Base-by-base conservation (phyloP, 2,329 filamentous ascomycete genomes). In the Torrubiella hemipterigena region DNA sequence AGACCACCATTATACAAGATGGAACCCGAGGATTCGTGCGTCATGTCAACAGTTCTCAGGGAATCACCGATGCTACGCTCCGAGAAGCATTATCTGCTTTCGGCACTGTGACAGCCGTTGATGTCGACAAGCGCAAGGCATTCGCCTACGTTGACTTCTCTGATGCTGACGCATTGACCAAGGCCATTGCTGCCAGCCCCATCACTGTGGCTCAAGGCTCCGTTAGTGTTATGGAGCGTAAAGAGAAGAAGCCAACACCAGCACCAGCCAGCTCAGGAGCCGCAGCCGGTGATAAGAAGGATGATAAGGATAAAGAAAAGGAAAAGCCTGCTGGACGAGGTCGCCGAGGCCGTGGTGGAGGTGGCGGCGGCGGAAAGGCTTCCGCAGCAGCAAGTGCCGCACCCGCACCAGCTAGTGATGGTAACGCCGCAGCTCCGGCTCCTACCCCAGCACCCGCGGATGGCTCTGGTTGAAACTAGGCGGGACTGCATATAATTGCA, bases 51-150 rank as follows among this genome's bases (percentile, higher is more conserved):
- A 75, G 84, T 9, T 91, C 86, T 0, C 89, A 95, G 50, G 89
- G 89, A 11, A 82, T 95, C 28, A 95, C 85, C 0, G 89, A 95
- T 48, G 61, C 78, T 0, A 58, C 86, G 0, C 72, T 96, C 2
- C 77, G 80, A 44, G 70, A 80, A 42, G 77, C 81, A 1, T 74
- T 96, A 49, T 68, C 77, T 27, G 55, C 60, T 0, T 93, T 85
- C 44, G 89, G 89, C 2, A 54, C 70, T 2, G 72, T 95, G 27
- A 73, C 73, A 1, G 80, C 75, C 41, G 83, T 94, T 13, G 89
- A 95, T 45, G 89, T 96, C 32, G 89, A 96, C 51, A 87, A 86
- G 54, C 81, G 87, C 47, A 95, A 95, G 54, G 86, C 86, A 0
- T 93, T 94, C 46, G 89, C 86, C 3, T 94, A 95, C 50, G 79